A percentile compares a stretch with the other conserved stretches of the same genome.
phyloP scores from a whole-genome alignment of 1,284 basidiomycete genomes.

The Blastosporella zonata region DNA sequence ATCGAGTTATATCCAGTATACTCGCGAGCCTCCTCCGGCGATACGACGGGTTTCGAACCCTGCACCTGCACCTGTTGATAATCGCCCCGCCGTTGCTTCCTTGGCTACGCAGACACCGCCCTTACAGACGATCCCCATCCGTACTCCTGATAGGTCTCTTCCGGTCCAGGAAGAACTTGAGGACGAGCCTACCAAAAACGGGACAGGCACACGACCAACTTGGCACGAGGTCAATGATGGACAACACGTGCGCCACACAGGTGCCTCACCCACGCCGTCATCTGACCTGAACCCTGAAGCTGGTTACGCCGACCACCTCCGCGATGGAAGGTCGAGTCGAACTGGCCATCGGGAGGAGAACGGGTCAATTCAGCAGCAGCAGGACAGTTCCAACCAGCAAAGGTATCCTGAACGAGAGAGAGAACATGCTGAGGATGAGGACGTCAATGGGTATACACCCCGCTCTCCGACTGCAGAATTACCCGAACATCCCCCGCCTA shows the following conservation, averaged over 20 bases:
- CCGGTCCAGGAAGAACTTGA: slow-evolving; percentile 77
- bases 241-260: slow-evolving; percentile 33
- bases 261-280: slow-evolving; percentile 51
- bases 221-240: slow-evolving; percentile 31
- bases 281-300: slow-evolving; percentile 37
- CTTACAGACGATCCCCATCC: slow-evolving; percentile 44
- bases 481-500: slow-evolving; percentile 40
- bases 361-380: slow-evolving; percentile 34
- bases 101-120: slow-evolving; percentile 57
- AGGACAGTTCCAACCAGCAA: slow-evolving; percentile 28
- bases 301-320: slow-evolving; percentile 46
- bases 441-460: slow-evolving; percentile 54
- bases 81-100: slow-evolving; percentile 41
- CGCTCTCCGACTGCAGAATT: slow-evolving; percentile 63
- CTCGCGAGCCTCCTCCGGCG: slow-evolving; percentile 44
- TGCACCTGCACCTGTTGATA: slow-evolving; percentile 30
- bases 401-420: slow-evolving; percentile 28
- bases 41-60: slow-evolving; percentile 35
- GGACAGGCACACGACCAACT: slow-evolving; percentile 14
- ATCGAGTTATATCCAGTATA: slow-evolving; percentile 44
- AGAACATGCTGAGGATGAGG: slow-evolving; percentile 36
- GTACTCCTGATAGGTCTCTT: slow-evolving; percentile 69
- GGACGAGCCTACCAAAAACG: slow-evolving; percentile 50
- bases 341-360: slow-evolving; percentile 15
- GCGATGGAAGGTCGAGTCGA: slow-evolving; percentile 23